Base-by-base conservation (phyloP, 108 stramenopile species). In the Fragilaria radians region DNA sequence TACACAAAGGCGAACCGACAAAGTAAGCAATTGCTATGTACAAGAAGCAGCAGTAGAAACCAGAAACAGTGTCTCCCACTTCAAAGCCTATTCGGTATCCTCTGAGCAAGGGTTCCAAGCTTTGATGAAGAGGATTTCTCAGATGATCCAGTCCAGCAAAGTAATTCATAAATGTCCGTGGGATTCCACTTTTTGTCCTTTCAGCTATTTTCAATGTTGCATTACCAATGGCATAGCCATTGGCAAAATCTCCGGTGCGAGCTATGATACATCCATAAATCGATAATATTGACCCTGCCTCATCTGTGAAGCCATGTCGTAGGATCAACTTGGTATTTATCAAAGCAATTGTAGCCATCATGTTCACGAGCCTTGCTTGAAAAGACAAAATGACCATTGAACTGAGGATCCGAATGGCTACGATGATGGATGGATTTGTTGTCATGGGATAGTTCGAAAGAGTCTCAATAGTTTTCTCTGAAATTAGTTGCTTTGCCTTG, bases 31-130 rank as follows among this genome's bases (percentile, higher is more conserved):
- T 28, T 26, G 52, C 45, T 25, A 54, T 9, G 31, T 76, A 76
- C 1, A 49, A 14, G 70, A 25, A 21, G 36, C 34, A 3, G 66
- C 56, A 24, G 36, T 27, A 30, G 26, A 28, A 31, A n/a, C 65
- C 68, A 18, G 47, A 19, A 26, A 66, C 57, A 1, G 59, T 62
- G 0, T 55, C 48, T 27, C 77, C 77, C 11, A 19, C 28, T 32
- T 32, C 46, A 46, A 73, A 21, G 7, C 46, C 57, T 11, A 60
- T 36, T 2, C 32, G 52, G 28, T 72, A 59, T 17, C 30, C 61
- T 5, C 68, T 59, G 55, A 71, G 26, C 27, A 68, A 49, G 29
- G 62, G 47, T 17, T 78, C 68, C 29, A 78, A 17, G 19, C 50
- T 32, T 9, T 59, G 31, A 47, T 67, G 58, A 11, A 73, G 24